Evolutionary conservation across 1,284 basidiomycete species (phyloP).

Genomic region (Xerocomus amazonicus): DNA sequence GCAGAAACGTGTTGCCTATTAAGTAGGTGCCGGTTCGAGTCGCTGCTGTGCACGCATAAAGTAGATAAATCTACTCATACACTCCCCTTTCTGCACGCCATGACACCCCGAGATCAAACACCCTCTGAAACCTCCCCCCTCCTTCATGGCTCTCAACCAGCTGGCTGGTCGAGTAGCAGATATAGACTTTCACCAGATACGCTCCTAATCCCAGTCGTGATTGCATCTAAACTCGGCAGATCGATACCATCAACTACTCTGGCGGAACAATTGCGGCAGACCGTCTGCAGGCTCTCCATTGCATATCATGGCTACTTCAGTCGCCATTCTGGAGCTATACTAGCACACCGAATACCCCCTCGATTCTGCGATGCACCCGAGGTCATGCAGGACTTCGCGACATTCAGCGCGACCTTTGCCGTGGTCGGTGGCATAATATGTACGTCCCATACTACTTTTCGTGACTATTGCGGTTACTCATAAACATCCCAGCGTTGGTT

Average conservation of each 20-base stretch:
- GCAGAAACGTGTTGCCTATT: neutral
- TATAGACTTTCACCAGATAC: neutral
- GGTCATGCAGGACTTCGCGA: slow-evolving; percentile 24
- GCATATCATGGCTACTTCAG: slow-evolving; percentile 9
- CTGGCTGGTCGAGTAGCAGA: slow-evolving; percentile 1
- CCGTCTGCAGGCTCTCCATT: slow-evolving; percentile 29
- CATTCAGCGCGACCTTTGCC: slow-evolving; percentile 16
- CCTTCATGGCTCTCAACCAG: slow-evolving; percentile 8
- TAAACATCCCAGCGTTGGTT: slow-evolving; percentile 13
- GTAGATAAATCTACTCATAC: neutral
- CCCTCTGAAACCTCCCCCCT: slow-evolving; percentile 13
- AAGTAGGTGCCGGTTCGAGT: neutral
- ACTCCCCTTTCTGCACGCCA: neutral
- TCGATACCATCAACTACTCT: slow-evolving; percentile 23
- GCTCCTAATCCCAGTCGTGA: neutral
- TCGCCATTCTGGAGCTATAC: slow-evolving; percentile 1
- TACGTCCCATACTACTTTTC: slow-evolving; percentile 9
- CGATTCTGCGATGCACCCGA: slow-evolving; percentile 25
- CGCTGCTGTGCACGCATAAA: neutral
- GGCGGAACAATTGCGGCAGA: slow-evolving; percentile 27
- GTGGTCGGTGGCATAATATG: slow-evolving; percentile 20
- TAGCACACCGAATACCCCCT: slow-evolving; percentile 5
- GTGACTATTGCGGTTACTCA: slow-evolving; percentile 3
- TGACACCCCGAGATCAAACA: slow-evolving; percentile 9
- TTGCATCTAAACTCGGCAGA: neutral